Conservation (phyloP, 805 yeast genomes). For the Barnettozyma pratensis region DNA sequence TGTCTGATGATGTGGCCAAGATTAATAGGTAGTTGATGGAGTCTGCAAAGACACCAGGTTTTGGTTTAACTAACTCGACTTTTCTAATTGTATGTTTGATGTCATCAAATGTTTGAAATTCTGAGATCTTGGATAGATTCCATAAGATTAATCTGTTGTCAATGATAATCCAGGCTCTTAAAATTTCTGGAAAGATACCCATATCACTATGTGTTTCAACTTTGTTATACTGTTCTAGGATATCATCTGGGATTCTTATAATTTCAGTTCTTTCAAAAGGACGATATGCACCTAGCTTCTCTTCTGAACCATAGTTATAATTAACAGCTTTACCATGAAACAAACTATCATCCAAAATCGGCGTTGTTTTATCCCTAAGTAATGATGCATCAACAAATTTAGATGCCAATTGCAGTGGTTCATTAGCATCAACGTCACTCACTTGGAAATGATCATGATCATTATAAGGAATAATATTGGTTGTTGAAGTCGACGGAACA, state of each 20-base stretch:
- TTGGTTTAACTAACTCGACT: slow-evolving; percentile 77
- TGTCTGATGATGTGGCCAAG: slow-evolving; percentile 74
- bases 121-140: slow-evolving; percentile 64
- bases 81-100: slow-evolving; percentile 71
- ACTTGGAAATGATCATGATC: slow-evolving; percentile 29
- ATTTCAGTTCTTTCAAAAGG: slow-evolving; percentile 72
- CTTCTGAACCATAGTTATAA: slow-evolving; percentile 59
- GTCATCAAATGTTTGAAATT: slow-evolving; percentile 78
- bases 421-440: slow-evolving; percentile 26
- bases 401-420: slow-evolving; percentile 49
- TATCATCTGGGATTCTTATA: slow-evolving; percentile 73
- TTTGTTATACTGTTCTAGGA: slow-evolving; percentile 65
- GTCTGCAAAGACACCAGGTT: slow-evolving; percentile 72
- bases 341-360: slow-evolving; percentile 44
- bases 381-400: slow-evolving; percentile 56
- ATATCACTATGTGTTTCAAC: slow-evolving; percentile 64
- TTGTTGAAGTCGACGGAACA: slow-evolving; percentile 9
- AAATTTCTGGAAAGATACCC: slow-evolving; percentile 79
- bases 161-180: slow-evolving; percentile 79
- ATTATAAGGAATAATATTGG: slow-evolving; percentile 12
- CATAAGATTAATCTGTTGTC: slow-evolving; percentile 82
- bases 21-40: slow-evolving; percentile 68
- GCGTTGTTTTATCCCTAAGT: slow-evolving; percentile 53
- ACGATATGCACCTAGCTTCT: slow-evolving; percentile 47
- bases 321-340: slow-evolving; percentile 53